Conservation (phyloP, 202 grass and related monocot genomes). For the Setaria viridis region DNA sequence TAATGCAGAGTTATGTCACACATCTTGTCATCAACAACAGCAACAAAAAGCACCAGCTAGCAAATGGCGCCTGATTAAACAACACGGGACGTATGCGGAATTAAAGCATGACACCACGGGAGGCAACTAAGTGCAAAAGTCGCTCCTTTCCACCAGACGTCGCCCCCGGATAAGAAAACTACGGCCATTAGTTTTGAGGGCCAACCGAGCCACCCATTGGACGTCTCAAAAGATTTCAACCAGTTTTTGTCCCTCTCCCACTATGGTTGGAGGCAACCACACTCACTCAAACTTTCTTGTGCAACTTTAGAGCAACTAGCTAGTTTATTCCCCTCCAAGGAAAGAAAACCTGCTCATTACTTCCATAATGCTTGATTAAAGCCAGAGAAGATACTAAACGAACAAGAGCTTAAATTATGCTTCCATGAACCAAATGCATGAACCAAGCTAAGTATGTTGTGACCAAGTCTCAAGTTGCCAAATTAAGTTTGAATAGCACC, state of each 20-base stretch:
- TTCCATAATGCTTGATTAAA: slow-evolving; percentile 8
- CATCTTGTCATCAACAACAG: background rate
- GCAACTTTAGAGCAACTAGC: slow-evolving; percentile 20
- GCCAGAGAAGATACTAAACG: background rate
- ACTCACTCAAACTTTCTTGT: slow-evolving; percentile 18
- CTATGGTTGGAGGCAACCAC: slow-evolving; percentile 49
- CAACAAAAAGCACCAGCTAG: slow-evolving; percentile 1
- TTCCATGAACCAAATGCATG: background rate
- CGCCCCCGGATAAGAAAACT: slow-evolving; percentile 52
- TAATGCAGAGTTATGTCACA: background rate
- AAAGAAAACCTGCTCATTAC: background rate
- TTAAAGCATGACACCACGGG: slow-evolving; percentile 11
- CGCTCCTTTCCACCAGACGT: slow-evolving; percentile 29
- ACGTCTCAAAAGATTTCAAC: slow-evolving; percentile 38
- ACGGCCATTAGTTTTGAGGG: slow-evolving; percentile 44
- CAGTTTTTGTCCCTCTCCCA: slow-evolving; percentile 50
- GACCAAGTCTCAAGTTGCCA: no score
- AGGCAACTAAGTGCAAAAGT: slow-evolving; percentile 38
- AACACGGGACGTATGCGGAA: slow-evolving; percentile 1
- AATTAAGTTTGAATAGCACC: background rate
- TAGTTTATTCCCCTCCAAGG: background rate
- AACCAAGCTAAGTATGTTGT: background rate
- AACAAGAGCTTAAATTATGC: background rate
- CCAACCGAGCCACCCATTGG: slow-evolving; percentile 31
- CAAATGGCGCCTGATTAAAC: background rate